Percentiles rank a stretch among this genome's conserved stretches.
Evolutionary conservation across 2,329 filamentous ascomycete species (phyloP).

Genomic region (Dryadomyces quercus-mongolicae): DNA sequence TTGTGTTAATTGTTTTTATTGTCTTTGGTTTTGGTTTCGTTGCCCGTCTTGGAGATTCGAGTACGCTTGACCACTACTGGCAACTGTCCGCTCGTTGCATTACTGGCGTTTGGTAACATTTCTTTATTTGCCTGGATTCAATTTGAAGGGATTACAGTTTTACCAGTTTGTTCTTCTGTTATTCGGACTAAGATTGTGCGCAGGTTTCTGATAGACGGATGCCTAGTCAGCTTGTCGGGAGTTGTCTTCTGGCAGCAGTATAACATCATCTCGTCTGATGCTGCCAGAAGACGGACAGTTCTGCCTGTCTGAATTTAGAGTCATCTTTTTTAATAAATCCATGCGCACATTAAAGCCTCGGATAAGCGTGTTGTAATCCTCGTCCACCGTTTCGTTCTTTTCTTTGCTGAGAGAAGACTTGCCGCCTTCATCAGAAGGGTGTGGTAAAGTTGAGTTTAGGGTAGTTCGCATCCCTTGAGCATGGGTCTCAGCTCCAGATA

Average conservation of each 20-base stretch:
- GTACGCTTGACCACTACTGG: not conserved
- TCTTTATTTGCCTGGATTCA: not conserved
- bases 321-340: slow-evolving; percentile 38
- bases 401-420: not conserved
- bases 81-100: not conserved
- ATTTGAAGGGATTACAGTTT: not conserved
- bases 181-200: too few relatives aligned
- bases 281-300: slow-evolving; percentile 4
- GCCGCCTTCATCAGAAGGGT: not conserved
- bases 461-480: not conserved
- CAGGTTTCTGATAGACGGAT: not conserved
- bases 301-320: slow-evolving; percentile 35
- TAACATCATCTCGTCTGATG: not conserved
- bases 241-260: not conserved
- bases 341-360: slow-evolving; percentile 48
- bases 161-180: not conserved
- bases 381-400: slow-evolving; percentile 13
- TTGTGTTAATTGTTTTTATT: not conserved
- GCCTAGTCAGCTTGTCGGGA: not conserved
- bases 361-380: slow-evolving; percentile 38
- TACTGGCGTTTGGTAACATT: not conserved
- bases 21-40: not conserved
- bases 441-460: not conserved
- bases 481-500: not conserved
- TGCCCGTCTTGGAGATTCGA: not conserved